Conservation (phyloP, 2,329 filamentous ascomycete genomes). For the Chaetomium globosum region DNA sequence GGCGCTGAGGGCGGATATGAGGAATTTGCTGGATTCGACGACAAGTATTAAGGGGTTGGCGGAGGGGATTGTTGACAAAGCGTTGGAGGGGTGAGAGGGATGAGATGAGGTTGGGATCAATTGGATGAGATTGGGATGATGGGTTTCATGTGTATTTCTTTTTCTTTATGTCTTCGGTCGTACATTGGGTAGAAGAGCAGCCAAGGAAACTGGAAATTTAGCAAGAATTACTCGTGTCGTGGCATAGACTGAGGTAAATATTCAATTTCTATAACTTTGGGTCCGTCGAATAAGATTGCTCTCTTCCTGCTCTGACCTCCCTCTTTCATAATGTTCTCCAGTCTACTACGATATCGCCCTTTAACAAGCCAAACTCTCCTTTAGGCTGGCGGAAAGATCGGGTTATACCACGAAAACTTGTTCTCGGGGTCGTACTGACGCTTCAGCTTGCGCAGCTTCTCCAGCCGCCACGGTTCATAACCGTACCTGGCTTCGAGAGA, state of each 20-base stretch:
- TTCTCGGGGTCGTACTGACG: constrained; percentile 25
- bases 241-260: neutral
- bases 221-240: no score
- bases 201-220: neutral
- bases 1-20: neutral
- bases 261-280: neutral
- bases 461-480: constrained; percentile 21
- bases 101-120: no score
- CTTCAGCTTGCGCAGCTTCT: constrained; percentile 28
- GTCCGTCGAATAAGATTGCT: neutral
- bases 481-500: constrained; percentile 24
- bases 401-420: constrained; percentile 8
- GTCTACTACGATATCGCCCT: neutral
- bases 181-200: neutral
- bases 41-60: neutral
- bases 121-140: neutral
- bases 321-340: no score
- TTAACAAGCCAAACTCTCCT: neutral
- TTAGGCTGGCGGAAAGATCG: neutral
- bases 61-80: neutral
- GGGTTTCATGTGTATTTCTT: neutral
- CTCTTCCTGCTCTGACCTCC: neutral
- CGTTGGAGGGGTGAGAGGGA: neutral
- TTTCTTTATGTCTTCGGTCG: no score
- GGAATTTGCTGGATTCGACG: neutral